phyloP scores from a whole-genome alignment of 2,329 filamentous ascomycete species.

The Thermomyces lanuginosus region DNA sequence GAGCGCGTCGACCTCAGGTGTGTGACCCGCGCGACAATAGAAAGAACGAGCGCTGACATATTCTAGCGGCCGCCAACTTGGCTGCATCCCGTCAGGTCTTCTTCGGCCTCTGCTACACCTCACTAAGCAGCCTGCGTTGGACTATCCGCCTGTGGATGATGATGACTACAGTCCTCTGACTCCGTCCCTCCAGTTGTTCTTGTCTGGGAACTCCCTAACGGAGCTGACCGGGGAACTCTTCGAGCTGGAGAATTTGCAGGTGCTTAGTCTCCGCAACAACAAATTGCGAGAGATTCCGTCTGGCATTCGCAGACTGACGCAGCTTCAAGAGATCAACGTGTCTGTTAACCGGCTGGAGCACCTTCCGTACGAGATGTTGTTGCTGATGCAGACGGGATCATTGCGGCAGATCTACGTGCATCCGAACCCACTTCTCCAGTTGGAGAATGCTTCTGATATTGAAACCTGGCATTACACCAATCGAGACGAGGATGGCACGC shows the following conservation, averaged over 20 bases:
- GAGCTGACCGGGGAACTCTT: constrained; percentile 26
- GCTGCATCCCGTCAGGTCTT: constrained; percentile 17
- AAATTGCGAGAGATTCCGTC: constrained; percentile 26
- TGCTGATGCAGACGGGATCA: constrained; percentile 22
- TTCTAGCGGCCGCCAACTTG: constrained; percentile 18
- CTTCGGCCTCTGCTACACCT: constrained; percentile 23
- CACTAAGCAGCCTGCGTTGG: constrained; percentile 23
- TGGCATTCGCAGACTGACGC: constrained; percentile 24
- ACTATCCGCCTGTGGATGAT: constrained; percentile 19
- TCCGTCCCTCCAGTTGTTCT: constrained; percentile 28
- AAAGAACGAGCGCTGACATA: too few species aligned
- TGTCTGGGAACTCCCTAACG: constrained; percentile 27
- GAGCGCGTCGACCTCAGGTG: constrained; percentile 32
- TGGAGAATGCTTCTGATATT: constrained; percentile 13
- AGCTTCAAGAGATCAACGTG: constrained; percentile 30
- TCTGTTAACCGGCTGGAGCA: constrained; percentile 26
- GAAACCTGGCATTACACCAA: constrained; percentile 16
- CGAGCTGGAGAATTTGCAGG: constrained; percentile 23
- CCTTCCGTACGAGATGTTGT: constrained; percentile 31
- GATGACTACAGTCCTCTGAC: constrained; percentile 24
- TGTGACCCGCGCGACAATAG: constrained; percentile 7
- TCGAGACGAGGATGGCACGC: constrained; percentile 1
- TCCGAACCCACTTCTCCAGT: constrained; percentile 24
- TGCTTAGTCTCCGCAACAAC: constrained; percentile 32
- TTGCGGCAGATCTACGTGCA: constrained; percentile 23